Evolutionary conservation across 78 protist species (phyloP).

Genomic region (Cavenderia fasciculata): DNA sequence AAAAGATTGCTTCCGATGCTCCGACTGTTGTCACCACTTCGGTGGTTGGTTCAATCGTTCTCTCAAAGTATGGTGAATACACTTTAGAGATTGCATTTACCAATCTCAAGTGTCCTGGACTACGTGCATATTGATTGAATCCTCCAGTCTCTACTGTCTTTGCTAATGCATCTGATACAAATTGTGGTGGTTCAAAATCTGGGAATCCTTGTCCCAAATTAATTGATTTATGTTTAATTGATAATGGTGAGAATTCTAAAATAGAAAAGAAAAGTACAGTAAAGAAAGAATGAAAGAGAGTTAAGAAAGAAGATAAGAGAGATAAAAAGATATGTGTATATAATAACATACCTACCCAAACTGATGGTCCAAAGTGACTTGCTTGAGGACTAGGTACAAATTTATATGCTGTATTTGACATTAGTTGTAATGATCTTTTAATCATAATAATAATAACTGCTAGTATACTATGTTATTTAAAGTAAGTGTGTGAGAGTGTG

Average conservation of each 20-base stretch:
- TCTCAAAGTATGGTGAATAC: constrained; percentile 61
- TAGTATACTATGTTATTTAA: too few relatives aligned
- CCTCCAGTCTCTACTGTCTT: constrained; percentile 39
- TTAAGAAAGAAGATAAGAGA: neutral
- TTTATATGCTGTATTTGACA: constrained; percentile 37
- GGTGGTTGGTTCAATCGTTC: constrained; percentile 61
- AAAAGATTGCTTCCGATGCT: constrained; percentile 80
- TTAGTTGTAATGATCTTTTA: neutral
- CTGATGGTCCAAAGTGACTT: constrained; percentile 50
- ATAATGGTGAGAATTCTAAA: constrained; percentile 78
- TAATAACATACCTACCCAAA: constrained; percentile 48
- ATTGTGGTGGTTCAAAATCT: constrained; percentile 71
- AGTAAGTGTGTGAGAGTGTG: too few relatives aligned
- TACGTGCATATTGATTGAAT: constrained; percentile 82
- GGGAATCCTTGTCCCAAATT: constrained; percentile 86
- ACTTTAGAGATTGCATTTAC: constrained; percentile 64
- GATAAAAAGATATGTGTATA: neutral
- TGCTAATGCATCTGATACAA: constrained; percentile 57
- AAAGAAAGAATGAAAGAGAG: neutral
- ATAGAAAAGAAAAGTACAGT: neutral
- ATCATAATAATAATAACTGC: too few relatives aligned
- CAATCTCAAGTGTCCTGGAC: constrained; percentile 77
- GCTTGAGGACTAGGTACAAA: constrained; percentile 57
- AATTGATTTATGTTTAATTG: constrained; percentile 57
- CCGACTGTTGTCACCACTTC: constrained; percentile 77